Base-by-base conservation (phyloP, 768 basidiomycete genomes). In the Mrakia gelida region DNA sequence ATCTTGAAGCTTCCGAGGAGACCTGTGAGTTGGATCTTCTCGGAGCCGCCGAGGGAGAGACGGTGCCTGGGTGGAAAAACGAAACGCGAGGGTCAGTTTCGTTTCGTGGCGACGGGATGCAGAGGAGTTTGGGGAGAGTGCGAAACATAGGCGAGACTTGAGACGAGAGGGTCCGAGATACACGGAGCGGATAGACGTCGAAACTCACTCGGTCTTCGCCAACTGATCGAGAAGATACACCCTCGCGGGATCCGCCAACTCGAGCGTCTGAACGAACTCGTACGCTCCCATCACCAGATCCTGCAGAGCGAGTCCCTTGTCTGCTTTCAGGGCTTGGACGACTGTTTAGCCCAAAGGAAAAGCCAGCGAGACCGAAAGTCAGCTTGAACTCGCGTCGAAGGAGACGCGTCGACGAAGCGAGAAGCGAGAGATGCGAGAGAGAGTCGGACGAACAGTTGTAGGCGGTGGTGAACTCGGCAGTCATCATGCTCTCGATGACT, bases 401-500 rank as follows among this genome's bases (percentile, higher is more conserved):
- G 4, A 16, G 32, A 65, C 63, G 30, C 30, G 32, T 52, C 63
- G 45, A 68, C 23, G 54, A 34, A 65, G 49, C 59, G 61, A 56
- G 61, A n/a, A n/a, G n/a, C n/a, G n/a, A n/a, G n/a, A n/a, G n/a
- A n/a, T n/a, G n/a, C 63, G 41, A 59, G 15, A 30, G 30, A 32
- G 28, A 21, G 43, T 18, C 41, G 41, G 4, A 61, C 34, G 41
- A 23, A 87, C 86, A 81, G 26, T 82, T 81, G 83, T 95, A 95
- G 26, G 92, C 90, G 0, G 92, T 95, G 1, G 94, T 94, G 81
- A 98, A 98, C 81, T 97, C 95, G 81, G 98, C 95, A 6, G 91
- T 89, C 82, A 98, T 89, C 97, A 99, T 98, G 13, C 92, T 93
- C 80, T 93, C 91, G 45, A 98, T 93, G 59, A 99, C 92, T 16